Conservation (phyloP, 2,329 filamentous ascomycete genomes). For the Trichoderma arundinaceum region DNA sequence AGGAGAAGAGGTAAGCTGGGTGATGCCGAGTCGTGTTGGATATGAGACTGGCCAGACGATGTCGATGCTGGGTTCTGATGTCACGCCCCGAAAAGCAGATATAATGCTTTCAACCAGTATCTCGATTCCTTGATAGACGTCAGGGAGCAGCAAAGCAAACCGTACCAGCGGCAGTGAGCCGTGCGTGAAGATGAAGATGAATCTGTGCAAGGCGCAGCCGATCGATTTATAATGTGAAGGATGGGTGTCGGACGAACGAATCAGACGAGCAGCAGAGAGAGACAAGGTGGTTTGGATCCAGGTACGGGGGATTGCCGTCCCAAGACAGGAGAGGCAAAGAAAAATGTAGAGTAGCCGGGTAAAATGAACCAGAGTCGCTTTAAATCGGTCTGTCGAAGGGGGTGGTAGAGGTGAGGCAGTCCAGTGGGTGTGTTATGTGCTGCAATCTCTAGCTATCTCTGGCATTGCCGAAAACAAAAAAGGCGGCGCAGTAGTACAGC, state of each 20-base stretch:
- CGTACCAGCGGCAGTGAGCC: not conserved
- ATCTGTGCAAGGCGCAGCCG: constrained; percentile 18
- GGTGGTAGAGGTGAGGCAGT: constrained; percentile 4
- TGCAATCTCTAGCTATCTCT: constrained; percentile 28
- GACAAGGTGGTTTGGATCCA: constrained; percentile 14
- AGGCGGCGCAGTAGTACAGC: constrained; percentile 26
- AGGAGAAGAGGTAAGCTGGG: not conserved
- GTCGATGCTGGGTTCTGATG: not conserved
- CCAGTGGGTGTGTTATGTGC: constrained; percentile 9
- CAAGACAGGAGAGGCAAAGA: not conserved
- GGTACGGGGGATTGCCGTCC: not conserved
- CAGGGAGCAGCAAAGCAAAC: not conserved
- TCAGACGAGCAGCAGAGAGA: constrained; percentile 13
- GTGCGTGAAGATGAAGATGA: not conserved
- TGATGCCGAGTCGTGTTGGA: constrained; percentile 4
- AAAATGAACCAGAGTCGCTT: constrained; percentile 1
- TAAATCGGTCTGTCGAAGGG: constrained; percentile 1
- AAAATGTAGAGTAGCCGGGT: not conserved
- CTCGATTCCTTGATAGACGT: not conserved
- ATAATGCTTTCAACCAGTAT: not conserved
- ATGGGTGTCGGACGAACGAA: constrained; percentile 10
- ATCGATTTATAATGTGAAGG: constrained; percentile 16
- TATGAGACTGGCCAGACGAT: not conserved
- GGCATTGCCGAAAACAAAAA: constrained; percentile 13
- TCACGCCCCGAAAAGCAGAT: not conserved